Evolutionary conservation across 805 yeast species (phyloP).

Genomic region (Lachancea dasiensis): DNA sequence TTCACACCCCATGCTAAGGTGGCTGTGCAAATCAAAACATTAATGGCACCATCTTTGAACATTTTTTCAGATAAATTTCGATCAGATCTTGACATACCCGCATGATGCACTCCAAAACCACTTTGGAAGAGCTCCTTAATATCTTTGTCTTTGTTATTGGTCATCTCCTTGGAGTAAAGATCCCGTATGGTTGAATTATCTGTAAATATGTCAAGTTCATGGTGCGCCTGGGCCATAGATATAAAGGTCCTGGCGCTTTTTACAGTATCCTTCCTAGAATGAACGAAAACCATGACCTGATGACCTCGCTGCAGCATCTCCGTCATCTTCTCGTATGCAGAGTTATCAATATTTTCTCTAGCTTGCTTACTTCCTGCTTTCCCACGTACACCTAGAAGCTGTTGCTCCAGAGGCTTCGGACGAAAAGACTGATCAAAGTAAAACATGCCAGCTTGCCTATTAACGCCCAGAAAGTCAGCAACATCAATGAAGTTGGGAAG

Average conservation of each 20-base stretch:
- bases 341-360: constrained; percentile 65
- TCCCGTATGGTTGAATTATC: constrained; percentile 19
- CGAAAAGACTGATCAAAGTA: constrained; percentile 90
- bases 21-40: constrained; percentile 91
- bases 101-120: constrained; percentile 95
- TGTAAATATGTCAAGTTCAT: constrained; percentile 44
- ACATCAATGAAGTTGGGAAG: constrained; percentile 89
- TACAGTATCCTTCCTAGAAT: constrained; percentile 88
- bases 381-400: constrained; percentile 78
- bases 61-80: constrained; percentile 83
- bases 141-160: constrained; percentile 68
- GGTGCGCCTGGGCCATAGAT: constrained; percentile 55
- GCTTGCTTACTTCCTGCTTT: constrained; percentile 70
- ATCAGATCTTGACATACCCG: constrained; percentile 91
- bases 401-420: constrained; percentile 90
- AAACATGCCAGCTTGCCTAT: constrained; percentile 85
- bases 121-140: constrained; percentile 67
- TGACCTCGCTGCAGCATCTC: constrained; percentile 62
- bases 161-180: constrained; percentile 57
- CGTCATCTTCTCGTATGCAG: constrained; percentile 68
- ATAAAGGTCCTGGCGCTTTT: constrained; percentile 74
- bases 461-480: constrained; percentile 90
- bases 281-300: constrained; percentile 96
- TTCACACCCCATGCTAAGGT: constrained; percentile 99
- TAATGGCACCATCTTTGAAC: constrained; percentile 80